Conservation (phyloP, 495 filamentous ascomycete genomes). For the Sordaria brevicollis region DNA sequence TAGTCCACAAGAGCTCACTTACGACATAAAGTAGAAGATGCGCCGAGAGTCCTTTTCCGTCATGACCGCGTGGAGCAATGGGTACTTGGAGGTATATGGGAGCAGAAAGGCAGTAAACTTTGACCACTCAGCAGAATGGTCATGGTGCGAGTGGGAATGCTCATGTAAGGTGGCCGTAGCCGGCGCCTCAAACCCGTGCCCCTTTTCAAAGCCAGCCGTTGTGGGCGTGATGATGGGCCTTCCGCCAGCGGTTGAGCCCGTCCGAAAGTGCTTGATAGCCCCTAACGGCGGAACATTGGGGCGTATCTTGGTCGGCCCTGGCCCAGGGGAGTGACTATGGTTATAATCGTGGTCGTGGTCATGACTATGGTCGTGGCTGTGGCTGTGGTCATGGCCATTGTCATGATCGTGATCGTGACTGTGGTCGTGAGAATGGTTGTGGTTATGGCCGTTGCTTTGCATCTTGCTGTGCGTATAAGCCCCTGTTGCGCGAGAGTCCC, state of each 20-base stretch:
- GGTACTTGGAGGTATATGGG: constrained; percentile 52
- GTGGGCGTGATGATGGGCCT: constrained; percentile 21
- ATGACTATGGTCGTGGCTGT: constrained; percentile 23
- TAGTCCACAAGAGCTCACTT: constrained; percentile 16
- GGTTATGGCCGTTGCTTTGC: constrained; percentile 13
- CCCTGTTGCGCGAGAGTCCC: constrained; percentile 11
- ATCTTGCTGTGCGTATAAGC: constrained; percentile 15
- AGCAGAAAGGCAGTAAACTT: constrained; percentile 57
- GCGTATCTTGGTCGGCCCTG: background rate
- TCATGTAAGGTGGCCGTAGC: constrained; percentile 5
- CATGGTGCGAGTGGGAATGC: constrained; percentile 18
- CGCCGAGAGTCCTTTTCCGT: constrained; percentile 87
- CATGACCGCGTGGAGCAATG: constrained; percentile 73
- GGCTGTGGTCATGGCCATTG: constrained; percentile 8
- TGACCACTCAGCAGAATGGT: constrained; percentile 34
- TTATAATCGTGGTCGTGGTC: constrained; percentile 11
- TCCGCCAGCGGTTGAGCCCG: constrained; percentile 22
- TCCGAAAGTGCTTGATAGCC: constrained; percentile 16
- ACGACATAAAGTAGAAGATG: constrained; percentile 97
- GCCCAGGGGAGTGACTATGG: constrained; percentile 13
- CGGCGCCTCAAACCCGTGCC: constrained; percentile 18
- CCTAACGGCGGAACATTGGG: constrained; percentile 14
- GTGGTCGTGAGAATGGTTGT: constrained; percentile 28
- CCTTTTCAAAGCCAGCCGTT: constrained; percentile 13
- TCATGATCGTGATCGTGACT: constrained; percentile 22